Conservation (phyloP, 2,329 filamentous ascomycete species). For the Ophiostoma tasmaniense region DNA sequence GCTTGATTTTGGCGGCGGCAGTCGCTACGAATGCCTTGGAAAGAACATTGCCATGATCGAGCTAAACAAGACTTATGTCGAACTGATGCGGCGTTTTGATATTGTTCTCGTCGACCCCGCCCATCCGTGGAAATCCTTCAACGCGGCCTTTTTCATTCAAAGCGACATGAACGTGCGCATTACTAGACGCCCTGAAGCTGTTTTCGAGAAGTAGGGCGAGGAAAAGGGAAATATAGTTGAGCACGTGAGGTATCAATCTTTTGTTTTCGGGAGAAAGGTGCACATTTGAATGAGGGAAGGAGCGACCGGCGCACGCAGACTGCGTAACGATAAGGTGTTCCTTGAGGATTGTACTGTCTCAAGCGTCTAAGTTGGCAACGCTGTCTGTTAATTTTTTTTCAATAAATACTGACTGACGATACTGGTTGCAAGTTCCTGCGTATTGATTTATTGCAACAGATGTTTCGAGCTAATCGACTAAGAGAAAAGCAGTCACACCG, state of each 20-base stretch:
- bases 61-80: conserved; percentile 30
- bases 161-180: conserved; percentile 19
- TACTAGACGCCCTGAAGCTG: conserved; percentile 11
- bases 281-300: neutral
- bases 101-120: conserved; percentile 24
- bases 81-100: conserved; percentile 26
- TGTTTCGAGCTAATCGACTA: no score
- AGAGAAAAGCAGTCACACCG: neutral
- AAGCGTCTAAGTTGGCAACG: neutral
- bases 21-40: conserved; percentile 33
- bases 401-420: no score
- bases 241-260: neutral
- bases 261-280: neutral
- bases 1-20: conserved; percentile 33
- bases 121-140: conserved; percentile 27
- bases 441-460: no score
- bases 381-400: no score
- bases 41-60: conserved; percentile 36
- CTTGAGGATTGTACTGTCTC: neutral
- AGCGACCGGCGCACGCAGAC: neutral
- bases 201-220: neutral
- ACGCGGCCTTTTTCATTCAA: conserved; percentile 21
- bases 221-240: neutral
- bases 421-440: no score
- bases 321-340: neutral